Evolutionary conservation across 768 basidiomycete species (phyloP), one percentile per base, ranked within the genome.

Genomic region (Tylopilus subfusipes): DNA sequence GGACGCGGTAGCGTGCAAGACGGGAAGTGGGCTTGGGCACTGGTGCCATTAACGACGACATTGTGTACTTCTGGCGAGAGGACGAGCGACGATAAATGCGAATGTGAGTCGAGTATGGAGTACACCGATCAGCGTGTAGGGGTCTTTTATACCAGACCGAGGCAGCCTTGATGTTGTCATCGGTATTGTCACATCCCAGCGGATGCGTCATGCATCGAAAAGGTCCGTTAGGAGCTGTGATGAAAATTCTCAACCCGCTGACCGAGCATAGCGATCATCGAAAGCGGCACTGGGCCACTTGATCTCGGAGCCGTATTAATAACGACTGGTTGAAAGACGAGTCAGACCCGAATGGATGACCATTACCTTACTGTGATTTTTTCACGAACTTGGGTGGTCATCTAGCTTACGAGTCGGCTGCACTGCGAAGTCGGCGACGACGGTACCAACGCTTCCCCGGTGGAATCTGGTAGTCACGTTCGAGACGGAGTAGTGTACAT

Each of bases 1-100:
- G 65, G 21, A 58, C 58, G 19, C 76, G 73, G 60, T 76, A 72
- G 8, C 63, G 67, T 13, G 70, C 71, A 5, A 74, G 65, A 10
- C 61, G 63, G 4, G 72, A 68, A 5, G 50, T 42, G 7, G 75
- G 73, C n/a, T 69, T 67, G 4, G 68, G 64, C 7, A 56, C 53
- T 10, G 69, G 62, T 18, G 25, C 3, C 46, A 58, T 42, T 1
- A 58, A 13, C 2, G 55, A 5, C 56, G 55, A 5, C 56, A 56
- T 61, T 2, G 25, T 46, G 56, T 12, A 40, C 39, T 40, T 22
- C 19, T 13, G 39, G 21, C 9, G 38, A 3, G 19, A 11, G 9
- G 38, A 39, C 2, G 11, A 10, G 19, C 8, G 11, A 39, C 14
- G n/a, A 38, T 38, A 21, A 40, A 40, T 22, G 21, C 2, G 4